phyloP scores from a whole-genome alignment of 257 asterid species.

The Thymus quinquecostatus region DNA sequence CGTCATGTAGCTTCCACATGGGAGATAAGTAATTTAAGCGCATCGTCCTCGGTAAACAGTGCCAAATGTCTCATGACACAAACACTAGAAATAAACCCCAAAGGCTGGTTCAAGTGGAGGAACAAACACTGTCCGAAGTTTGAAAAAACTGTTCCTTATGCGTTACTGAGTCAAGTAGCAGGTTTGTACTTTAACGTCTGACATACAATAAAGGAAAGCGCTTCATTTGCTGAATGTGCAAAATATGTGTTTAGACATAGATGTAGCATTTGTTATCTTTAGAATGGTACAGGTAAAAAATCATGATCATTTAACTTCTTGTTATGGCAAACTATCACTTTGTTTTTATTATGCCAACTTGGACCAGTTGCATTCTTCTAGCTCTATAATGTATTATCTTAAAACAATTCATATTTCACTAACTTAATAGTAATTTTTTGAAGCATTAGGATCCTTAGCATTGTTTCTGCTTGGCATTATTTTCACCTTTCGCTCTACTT shows the following conservation, averaged over 20 bases:
- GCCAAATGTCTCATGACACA: constrained; percentile 80
- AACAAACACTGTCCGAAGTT: constrained; percentile 62
- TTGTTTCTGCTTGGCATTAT: too few species aligned
- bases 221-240: not conserved
- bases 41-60: constrained; percentile 49
- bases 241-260: constrained; percentile 10
- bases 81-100: constrained; percentile 78
- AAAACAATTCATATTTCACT: not conserved
- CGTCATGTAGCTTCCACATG: constrained; percentile 80
- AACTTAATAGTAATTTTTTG: not conserved
- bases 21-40: constrained; percentile 80
- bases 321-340: not conserved
- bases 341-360: not conserved
- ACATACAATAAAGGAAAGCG: constrained; percentile 21
- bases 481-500: too few species aligned
- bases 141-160: constrained; percentile 87
- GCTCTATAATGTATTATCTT: constrained; percentile 1
- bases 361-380: not conserved
- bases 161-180: constrained; percentile 92
- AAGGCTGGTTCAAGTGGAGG: constrained; percentile 91
- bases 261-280: constrained; percentile 13
- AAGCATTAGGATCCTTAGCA: too few species aligned
- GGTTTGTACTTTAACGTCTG: constrained; percentile 56
- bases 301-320: not conserved
- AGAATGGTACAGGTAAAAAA: not conserved